Evolutionary conservation across 1,139 yeast species (phyloP), one percentile per base, ranked within the genome.

Genomic region (Candida albicans): DNA sequence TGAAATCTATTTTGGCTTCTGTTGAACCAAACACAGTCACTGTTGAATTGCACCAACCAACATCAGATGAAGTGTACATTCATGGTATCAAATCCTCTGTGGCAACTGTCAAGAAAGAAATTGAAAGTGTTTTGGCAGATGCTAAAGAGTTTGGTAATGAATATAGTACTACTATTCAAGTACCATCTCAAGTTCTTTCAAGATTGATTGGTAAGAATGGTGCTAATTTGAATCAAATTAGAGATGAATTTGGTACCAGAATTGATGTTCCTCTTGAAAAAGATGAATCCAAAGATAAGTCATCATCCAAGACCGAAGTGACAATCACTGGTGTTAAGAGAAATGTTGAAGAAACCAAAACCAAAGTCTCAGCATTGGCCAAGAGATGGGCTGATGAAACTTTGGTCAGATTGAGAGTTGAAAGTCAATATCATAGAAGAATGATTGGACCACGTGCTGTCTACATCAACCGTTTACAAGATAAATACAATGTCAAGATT

Each of bases 181-280:
- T 89, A 57, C 96, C 97, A 48, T 65, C 81, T 2, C 70, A 75
- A 45, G 79, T 81, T 39, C 73, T 91, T 48, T 78, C 95, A 35
- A 83, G 95, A 65, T 75, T 95, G 45, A 89, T 95, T 63, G 99
- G 99, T 53, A 87, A 85, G 62, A 87, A 81, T 50, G 99, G 99
- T 46, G 69, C 87, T 35, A 81, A 83, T 59, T 68, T 93, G 61
- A 78, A 80, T 54, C 70, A 80, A 43, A 66, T 89, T 52, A 78
- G 85, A 53, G 89, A 87, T n/a, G 87, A 87, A 59, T 89, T 75
- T 57, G 91, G 84, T 39, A 90, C 88, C 51, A 79, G 77, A 54
- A 77, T 95, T 51, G 96, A 90, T 56, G 84, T 90, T 42, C 44
- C 51, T 24, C 57, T 61, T 25, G 69, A 65, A 27, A 57, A 51